Base-by-base conservation (phyloP, 176 grass and related monocot species). In the Cocos nucifera region DNA sequence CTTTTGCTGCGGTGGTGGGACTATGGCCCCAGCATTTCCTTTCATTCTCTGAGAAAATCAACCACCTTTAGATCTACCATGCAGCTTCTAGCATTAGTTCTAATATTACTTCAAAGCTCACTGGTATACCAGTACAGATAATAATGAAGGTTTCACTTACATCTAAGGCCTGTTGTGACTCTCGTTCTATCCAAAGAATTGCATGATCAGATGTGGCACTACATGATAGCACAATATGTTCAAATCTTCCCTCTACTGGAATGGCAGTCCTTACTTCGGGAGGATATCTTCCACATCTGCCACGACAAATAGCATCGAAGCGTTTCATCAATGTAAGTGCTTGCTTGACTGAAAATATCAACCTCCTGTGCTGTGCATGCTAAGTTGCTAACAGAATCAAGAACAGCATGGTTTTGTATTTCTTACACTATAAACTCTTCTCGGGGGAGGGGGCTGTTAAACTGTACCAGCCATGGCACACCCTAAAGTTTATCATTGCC, bases 221-320 rank as follows among this genome's bases (percentile, higher is more conserved):
- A 54, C 94, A 98, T 26, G 94, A 98, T 64, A 98, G 67, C 53
- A 98, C 94, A 79, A 98, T 53, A 82, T 98, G 94, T 72, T 98
- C 94, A 76, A 98, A 98, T 69, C 94, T 82, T 5, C 77, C 85
- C 71, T 98, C 85, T 25, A 98, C 85, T 51, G 94, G 94, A 86
- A 98, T 98, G 52, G 94, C 88, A 66, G 94, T 98, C 66, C 67
- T 93, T 50, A 93, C 85, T 54, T 86, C 88, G 72, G 94, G 94
- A 19, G 94, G 94, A 66, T 73, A 98, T 79, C 94, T 86, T 80
- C 79, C 88, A 56, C 88, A 98, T 77, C 94, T 98, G 66, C 63
- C 76, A 44, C 3, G 10, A 44, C 35, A 44, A 14, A 44, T 35
- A 10, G 35, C 35, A 44, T 44, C 9, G 12, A 44, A 56, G 35